Percentiles rank a stretch among this genome's conserved stretches.
phyloP scores from a whole-genome alignment of 225 moss, liverwort and hornwort genomes.

The Ulota crispa region DNA sequence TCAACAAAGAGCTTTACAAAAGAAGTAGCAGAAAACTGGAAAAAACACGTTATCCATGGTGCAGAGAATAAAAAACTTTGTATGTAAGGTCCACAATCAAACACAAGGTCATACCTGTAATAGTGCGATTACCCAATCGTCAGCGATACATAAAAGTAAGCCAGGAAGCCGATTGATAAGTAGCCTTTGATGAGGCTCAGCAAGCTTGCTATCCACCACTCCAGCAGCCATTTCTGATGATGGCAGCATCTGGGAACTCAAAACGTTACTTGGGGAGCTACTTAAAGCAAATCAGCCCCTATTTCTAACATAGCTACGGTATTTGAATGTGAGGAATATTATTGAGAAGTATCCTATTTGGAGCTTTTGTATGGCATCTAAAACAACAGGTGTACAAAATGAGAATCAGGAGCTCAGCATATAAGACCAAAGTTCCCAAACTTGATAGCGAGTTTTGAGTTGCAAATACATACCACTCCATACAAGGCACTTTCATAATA shows the following conservation, averaged over 20 bases:
- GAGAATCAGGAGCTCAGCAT: not conserved
- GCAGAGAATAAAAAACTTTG: not conserved
- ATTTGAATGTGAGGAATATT: not conserved
- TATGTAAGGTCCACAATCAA: slow-evolving; percentile 9
- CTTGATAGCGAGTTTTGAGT: not conserved
- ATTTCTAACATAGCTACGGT: not conserved
- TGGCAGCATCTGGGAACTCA: slow-evolving; percentile 76
- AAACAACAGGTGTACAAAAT: not conserved
- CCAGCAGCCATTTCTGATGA: slow-evolving; percentile 80
- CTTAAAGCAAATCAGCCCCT: not conserved
- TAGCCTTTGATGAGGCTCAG: slow-evolving; percentile 75
- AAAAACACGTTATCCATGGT: slow-evolving; percentile 1
- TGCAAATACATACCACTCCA: slow-evolving; percentile 64
- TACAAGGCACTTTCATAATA: slow-evolving; percentile 78
- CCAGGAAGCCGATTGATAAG: slow-evolving; percentile 66
- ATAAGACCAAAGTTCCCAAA: not conserved
- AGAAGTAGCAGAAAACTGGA: slow-evolving; percentile 3
- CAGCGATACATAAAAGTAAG: slow-evolving; percentile 49
- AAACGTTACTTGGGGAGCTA: not conserved
- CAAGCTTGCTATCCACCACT: slow-evolving; percentile 61
- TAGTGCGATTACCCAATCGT: slow-evolving; percentile 66
- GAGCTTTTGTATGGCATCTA: not conserved
- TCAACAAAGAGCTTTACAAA: not conserved
- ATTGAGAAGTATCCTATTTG: not conserved
- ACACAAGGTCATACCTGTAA: slow-evolving; percentile 55